Evolutionary conservation across 371 early-diverging fungal species (phyloP), one percentile per base, ranked within the genome.

Genomic region (Nematocida sp.): DNA sequence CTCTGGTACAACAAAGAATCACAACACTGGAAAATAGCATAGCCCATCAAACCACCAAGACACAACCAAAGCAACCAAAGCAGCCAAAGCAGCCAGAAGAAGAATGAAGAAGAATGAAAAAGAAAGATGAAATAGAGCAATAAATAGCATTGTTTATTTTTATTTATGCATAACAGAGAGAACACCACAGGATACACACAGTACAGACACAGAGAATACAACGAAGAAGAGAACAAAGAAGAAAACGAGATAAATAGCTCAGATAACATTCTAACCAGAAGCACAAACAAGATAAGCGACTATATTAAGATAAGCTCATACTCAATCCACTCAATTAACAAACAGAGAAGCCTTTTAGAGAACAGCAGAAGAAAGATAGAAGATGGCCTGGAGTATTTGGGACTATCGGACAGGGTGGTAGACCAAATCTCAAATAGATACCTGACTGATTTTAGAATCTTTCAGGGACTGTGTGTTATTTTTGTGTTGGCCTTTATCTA

Each of bases 391-490:
- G n/a, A 46, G 52, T 70, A 70, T 37, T 38, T 70, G 27, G 74
- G 74, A 38, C 1, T 70, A 3, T 70, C 74, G 7, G 74, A 70
- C 37, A 23, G 61, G 13, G 34, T 61, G 43, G 55, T 57, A 17
- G 74, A 70, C 49, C 74, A 60, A 46, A 70, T 70, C 19, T 57
- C 58, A 37, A 70, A 70, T 32, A 70, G 74, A 35, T 61, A 70
- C 37, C 29, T 70, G 19, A 48, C 74, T 11, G 74, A 70, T 32
- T 70, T 60, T 61, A 11, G 74, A n/a, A 17, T 70, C 7, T 60
- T 70, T 32, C 29, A 70, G 34, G 58, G 34, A 21, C 58, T 70
- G 9, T 27, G 34, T 41, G 74, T 40, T 15, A 19, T 55, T 5
- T 70, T 70, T 32, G 29, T 70, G 17, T 47, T 70, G 5, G 19